Percentiles rank a stretch among this genome's conserved stretches.
Conservation (phyloP, 495 filamentous ascomycete species). For the Penicillium crystallinum region DNA sequence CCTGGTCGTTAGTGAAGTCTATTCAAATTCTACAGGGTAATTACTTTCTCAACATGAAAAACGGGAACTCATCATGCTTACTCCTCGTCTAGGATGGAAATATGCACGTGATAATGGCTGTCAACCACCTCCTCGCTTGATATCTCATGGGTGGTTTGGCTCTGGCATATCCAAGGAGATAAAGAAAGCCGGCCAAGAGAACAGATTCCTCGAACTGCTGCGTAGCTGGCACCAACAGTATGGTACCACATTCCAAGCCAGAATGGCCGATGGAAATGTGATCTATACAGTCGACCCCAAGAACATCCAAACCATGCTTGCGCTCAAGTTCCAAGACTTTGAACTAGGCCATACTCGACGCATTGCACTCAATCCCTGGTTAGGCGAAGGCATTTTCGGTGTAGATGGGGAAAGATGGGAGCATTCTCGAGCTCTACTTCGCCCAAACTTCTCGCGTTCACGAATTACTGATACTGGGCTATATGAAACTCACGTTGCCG, state of each 20-base stretch:
- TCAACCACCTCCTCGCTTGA: neutral
- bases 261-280: slow-evolving; percentile 29
- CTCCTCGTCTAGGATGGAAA: slow-evolving; percentile 3
- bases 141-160: slow-evolving; percentile 4
- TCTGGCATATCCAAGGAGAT: slow-evolving; percentile 2
- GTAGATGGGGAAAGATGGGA: slow-evolving; percentile 21
- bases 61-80: no score
- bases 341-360: neutral
- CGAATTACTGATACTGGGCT: slow-evolving; percentile 56
- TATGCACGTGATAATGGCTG: slow-evolving; percentile 10
- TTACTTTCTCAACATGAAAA: no score
- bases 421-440: slow-evolving; percentile 55
- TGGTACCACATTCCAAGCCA: slow-evolving; percentile 10
- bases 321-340: slow-evolving; percentile 2
- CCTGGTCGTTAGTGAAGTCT: neutral
- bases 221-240: slow-evolving; percentile 8
- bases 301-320: neutral
- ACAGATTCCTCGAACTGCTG: slow-evolving; percentile 4
- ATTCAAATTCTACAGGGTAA: neutral
- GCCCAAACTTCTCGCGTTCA: slow-evolving; percentile 57
- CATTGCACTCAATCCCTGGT: neutral
- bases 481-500: slow-evolving; percentile 56
- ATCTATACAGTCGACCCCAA: neutral
- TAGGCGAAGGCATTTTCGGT: slow-evolving; percentile 3
- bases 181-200: neutral